Conservation (phyloP, 2,329 filamentous ascomycete species). For the Diplodia sapinea region DNA sequence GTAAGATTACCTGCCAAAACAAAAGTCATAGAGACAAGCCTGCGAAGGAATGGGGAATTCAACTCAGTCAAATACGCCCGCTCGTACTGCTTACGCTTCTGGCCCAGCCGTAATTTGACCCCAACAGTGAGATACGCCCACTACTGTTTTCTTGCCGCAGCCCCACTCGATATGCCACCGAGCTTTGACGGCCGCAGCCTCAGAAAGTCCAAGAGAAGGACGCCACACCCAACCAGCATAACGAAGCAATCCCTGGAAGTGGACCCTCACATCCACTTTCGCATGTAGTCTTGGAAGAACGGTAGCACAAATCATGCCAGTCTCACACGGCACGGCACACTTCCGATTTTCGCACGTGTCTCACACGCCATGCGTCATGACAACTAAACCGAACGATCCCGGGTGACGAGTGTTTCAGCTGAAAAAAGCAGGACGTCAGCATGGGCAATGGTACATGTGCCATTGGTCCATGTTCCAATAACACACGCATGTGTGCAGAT, state of each 20-base stretch:
- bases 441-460: not conserved
- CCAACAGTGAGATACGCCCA: not conserved
- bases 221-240: not conserved
- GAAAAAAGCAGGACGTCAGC: not conserved
- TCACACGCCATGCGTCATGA: not conserved
- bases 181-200: not conserved
- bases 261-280: not conserved
- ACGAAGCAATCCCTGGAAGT: not conserved
- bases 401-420: not conserved
- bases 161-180: not conserved
- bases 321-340: not conserved
- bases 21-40: not conserved
- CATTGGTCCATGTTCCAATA: not conserved
- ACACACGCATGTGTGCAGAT: not conserved
- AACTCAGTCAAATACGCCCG: not conserved
- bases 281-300: not conserved
- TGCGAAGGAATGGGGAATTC: conserved; percentile 16
- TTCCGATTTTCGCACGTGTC: conserved; percentile 10
- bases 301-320: not conserved
- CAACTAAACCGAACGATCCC: not conserved
- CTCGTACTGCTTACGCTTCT: not conserved
- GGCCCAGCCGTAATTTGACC: not conserved
- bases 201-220: not conserved
- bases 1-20: not conserved
- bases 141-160: not conserved